These are phyloP conservation scores for Claviceps humidiphila DNA, from an alignment of 2,329 filamentous ascomycete species.

Conservation along the genomic window DNA sequence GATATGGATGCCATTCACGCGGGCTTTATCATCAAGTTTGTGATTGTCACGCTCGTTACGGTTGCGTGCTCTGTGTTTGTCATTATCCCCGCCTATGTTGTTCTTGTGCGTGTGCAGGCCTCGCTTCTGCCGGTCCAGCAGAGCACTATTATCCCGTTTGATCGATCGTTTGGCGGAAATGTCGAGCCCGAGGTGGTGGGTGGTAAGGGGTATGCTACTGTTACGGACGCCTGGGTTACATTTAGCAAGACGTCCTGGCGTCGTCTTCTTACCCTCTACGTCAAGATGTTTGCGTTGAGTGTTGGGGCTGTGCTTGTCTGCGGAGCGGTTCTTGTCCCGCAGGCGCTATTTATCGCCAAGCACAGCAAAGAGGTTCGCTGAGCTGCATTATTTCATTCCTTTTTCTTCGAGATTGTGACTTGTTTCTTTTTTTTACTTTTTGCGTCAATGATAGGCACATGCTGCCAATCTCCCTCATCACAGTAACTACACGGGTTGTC, in stretches of 20 bases:
- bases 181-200: slow-evolving; percentile 63
- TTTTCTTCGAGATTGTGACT: background rate
- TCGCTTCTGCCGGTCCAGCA: slow-evolving; percentile 71
- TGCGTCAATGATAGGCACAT: background rate
- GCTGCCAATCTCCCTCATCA: background rate
- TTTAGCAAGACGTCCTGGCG: slow-evolving; percentile 62
- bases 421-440: background rate
- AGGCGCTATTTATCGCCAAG: slow-evolving; percentile 31
- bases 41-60: slow-evolving; percentile 31
- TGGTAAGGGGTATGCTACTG: slow-evolving; percentile 55
- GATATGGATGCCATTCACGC: slow-evolving; percentile 16
- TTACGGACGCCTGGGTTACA: slow-evolving; percentile 65
- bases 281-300: slow-evolving; percentile 53
- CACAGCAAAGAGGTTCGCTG: slow-evolving; percentile 4
- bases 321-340: slow-evolving; percentile 31
- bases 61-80: slow-evolving; percentile 45
- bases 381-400: background rate
- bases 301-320: slow-evolving; percentile 34
- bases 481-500: too few relatives aligned
- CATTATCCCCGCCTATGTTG: slow-evolving; percentile 62
- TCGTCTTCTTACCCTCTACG: slow-evolving; percentile 60
- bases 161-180: slow-evolving; percentile 70
- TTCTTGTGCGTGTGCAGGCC: slow-evolving; percentile 72
- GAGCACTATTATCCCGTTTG: slow-evolving; percentile 79
- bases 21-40: slow-evolving; percentile 24